Percentiles rank a stretch among this genome's conserved stretches.
These are phyloP conservation scores for Trichophyton simii DNA, from an alignment of 2,329 filamentous ascomycete genomes.

Conservation along the genomic window DNA sequence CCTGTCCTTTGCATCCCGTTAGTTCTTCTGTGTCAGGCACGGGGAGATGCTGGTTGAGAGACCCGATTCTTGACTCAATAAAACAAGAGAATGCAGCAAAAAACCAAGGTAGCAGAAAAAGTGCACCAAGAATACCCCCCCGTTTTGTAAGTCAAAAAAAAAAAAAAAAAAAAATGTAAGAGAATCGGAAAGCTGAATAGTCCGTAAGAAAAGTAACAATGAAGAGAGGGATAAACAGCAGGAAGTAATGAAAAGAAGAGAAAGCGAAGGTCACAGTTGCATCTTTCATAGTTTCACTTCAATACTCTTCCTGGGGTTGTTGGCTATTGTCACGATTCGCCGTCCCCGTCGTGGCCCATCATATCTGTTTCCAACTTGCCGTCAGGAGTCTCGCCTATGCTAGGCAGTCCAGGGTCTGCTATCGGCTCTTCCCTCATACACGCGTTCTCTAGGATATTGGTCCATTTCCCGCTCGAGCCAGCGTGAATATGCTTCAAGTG, in stretches of 20 bases:
- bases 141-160: neutral
- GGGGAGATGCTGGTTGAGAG: neutral
- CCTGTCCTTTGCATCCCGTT: too few relatives aligned
- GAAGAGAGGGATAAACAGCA: neutral
- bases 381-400: slow-evolving; percentile 17
- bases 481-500: slow-evolving; percentile 96
- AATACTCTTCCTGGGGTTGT: neutral
- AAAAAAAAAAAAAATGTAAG: neutral
- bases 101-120: neutral
- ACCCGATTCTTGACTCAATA: too few relatives aligned
- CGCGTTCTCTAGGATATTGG: slow-evolving; percentile 90
- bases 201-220: neutral
- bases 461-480: slow-evolving; percentile 96
- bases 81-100: neutral
- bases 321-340: neutral
- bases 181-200: neutral
- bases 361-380: slow-evolving; percentile 6
- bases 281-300: neutral
- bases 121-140: neutral
- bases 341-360: neutral
- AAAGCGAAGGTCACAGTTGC: neutral
- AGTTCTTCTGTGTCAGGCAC: too few relatives aligned
- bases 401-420: slow-evolving; percentile 19
- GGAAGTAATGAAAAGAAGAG: neutral
- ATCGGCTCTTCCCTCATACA: slow-evolving; percentile 78